Evolutionary conservation across 305 asterid genomes (phyloP).

Genomic region (Solanum hybrid): DNA sequence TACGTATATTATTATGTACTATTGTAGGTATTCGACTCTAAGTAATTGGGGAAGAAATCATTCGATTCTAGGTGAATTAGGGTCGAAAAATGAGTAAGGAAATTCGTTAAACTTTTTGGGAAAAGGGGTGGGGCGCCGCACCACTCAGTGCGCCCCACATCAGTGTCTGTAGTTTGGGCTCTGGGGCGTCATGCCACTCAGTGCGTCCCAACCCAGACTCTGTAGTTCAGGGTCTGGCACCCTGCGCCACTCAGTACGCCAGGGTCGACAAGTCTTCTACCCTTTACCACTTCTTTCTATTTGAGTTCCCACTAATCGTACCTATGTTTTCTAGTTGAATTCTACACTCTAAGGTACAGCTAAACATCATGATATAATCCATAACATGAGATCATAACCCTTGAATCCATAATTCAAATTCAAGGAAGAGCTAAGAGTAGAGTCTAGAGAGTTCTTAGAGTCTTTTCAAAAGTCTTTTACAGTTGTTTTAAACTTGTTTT

Average conservation of each 20-base stretch:
- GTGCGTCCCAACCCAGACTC: background rate
- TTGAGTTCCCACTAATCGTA: background rate
- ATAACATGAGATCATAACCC: background rate
- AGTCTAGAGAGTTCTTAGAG: background rate
- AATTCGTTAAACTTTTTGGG: background rate
- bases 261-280: background rate
- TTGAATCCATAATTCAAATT: background rate
- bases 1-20: too few species aligned
- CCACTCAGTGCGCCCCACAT: background rate
- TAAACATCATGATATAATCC: background rate
- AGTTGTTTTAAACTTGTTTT: too few species aligned
- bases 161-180: background rate
- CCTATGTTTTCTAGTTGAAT: background rate
- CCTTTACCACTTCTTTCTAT: background rate
- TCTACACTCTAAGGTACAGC: background rate
- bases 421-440: background rate
- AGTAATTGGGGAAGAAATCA: background rate
- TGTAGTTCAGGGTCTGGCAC: background rate
- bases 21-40: background rate
- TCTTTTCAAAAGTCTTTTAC: background rate
- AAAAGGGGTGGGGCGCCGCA: background rate
- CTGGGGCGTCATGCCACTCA: background rate
- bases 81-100: background rate
- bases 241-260: background rate
- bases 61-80: background rate